Evolutionary conservation across 257 asterid genomes (phyloP).

Genomic region (Forsythia suspensa): DNA sequence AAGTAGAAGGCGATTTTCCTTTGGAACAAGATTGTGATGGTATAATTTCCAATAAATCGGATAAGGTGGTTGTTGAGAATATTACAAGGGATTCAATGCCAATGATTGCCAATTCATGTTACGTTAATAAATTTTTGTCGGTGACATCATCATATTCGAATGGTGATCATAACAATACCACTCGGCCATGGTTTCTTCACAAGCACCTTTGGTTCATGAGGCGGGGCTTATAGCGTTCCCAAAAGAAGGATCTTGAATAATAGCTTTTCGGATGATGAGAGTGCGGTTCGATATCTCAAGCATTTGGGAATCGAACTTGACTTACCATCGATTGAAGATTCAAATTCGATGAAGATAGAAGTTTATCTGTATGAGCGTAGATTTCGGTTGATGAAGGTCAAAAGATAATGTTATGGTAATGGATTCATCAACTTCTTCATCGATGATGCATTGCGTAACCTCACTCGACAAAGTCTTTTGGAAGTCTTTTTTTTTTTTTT

Average conservation of each 20-base stretch:
- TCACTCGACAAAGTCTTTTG: no score
- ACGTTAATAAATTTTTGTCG: slow-evolving; percentile 16
- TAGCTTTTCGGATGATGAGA: slow-evolving; percentile 24
- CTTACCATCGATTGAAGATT: slow-evolving; percentile 9
- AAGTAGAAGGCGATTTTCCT: slow-evolving; percentile 24
- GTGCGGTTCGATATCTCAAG: slow-evolving; percentile 19
- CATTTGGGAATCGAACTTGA: slow-evolving; percentile 19
- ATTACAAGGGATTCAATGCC: slow-evolving; percentile 14
- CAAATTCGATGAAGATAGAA: slow-evolving; percentile 17
- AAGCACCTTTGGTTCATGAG: slow-evolving; percentile 26
- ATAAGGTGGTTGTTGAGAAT: slow-evolving; percentile 20
- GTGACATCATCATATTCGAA: background rate
- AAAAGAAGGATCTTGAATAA: slow-evolving; percentile 15
- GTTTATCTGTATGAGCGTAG: slow-evolving; percentile 7
- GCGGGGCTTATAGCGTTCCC: slow-evolving; percentile 23
- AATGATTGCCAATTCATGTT: slow-evolving; percentile 11
- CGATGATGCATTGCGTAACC: slow-evolving; percentile 14
- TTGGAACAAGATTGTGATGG: slow-evolving; percentile 18
- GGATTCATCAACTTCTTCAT: slow-evolving; percentile 24
- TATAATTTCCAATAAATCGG: slow-evolving; percentile 18
- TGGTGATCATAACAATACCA: slow-evolving; percentile 21
- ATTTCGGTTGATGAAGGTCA: slow-evolving; percentile 14
- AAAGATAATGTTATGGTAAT: slow-evolving; percentile 1
- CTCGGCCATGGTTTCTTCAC: slow-evolving; percentile 14
- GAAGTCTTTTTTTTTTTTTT: no score